These are phyloP conservation scores for Russula griseocarnosa DNA, from an alignment of 768 basidiomycete species.

Conservation along the genomic window DNA sequence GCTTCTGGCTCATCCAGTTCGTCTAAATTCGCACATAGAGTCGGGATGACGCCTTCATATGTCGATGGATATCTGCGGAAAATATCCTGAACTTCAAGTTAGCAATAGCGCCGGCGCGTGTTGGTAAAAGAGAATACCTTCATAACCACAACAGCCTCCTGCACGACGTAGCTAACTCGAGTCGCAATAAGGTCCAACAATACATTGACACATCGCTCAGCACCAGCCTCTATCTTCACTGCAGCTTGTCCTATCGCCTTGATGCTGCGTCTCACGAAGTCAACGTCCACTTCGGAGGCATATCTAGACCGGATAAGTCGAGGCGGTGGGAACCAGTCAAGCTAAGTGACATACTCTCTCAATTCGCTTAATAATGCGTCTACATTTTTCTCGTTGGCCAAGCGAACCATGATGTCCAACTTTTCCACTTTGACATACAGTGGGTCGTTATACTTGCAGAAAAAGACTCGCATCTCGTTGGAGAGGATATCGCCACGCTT, in stretches of 20 bases:
- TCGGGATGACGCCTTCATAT: constrained; percentile 96
- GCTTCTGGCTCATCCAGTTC: constrained; percentile 98
- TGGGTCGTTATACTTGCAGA: constrained; percentile 99
- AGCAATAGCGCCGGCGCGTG: neutral
- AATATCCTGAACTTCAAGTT: constrained; percentile 63
- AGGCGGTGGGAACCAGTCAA: neutral
- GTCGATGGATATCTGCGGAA: constrained; percentile 96
- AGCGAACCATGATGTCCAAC: constrained; percentile 94
- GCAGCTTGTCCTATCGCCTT: constrained; percentile 96
- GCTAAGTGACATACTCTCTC: constrained; percentile 66
- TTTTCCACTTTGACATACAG: constrained; percentile 99
- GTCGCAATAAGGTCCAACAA: constrained; percentile 90
- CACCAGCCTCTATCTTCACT: constrained; percentile 88
- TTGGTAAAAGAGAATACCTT: constrained; percentile 53
- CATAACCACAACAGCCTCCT: constrained; percentile 98
- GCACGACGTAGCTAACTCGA: constrained; percentile 94
- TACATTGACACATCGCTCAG: constrained; percentile 93
- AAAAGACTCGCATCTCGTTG: constrained; percentile 98
- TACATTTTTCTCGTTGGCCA: constrained; percentile 88
- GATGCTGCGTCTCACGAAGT: constrained; percentile 93
- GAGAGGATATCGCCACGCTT: constrained; percentile 85
- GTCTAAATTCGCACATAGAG: constrained; percentile 89
- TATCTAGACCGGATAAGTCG: constrained; percentile 53
- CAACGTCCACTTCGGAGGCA: constrained; percentile 95
- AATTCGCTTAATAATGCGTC: constrained; percentile 93